Evolutionary conservation across 2,329 filamentous ascomycete genomes (phyloP), one percentile per base, ranked within the genome.

Genomic region (Whalleya microplaca): DNA sequence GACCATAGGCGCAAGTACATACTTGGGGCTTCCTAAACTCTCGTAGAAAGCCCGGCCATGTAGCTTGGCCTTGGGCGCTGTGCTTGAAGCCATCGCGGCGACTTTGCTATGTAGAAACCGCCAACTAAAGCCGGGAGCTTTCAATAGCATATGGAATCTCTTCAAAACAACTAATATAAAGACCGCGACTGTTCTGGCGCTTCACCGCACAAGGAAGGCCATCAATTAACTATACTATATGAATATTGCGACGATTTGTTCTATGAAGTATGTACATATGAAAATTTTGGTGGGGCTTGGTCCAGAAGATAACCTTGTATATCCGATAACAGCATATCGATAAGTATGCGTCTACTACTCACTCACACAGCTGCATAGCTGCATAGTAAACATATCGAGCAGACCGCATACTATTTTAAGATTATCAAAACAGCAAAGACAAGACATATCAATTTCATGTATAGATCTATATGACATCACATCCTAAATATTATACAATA

Each of bases 1-100:
- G 20, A 99, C 95, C 95, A 99, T 99, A 37, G 95, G 95, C 32
- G 95, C 95, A 53, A 99, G 83, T 27, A 99, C 85, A 64, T 90
- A 88, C 75, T 91, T 96, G 1, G 95, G 95, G 58, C 89, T 93
- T 20, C 95, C 95, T 59, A 99, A 89, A 71, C 91, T 96, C 77
- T 97, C 87, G 71, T 98, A 99, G 72, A 99, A 98, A 12, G 90
- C 90, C 55, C 95, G 82, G 0, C 95, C 95, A 66, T 90, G 85
- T 20, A 96, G 78, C 73, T 94, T 96, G 21, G 66, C 45, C 52
- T 69, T 73, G 21, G 66, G 64, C 45, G 66, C 63, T 29, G 61
- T 56, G 9, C 68, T 74, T 48, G 74, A 62, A 56, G 64, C 60
- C 62, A 66, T 67, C 42, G 42, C 49, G 51, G 56, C 41, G 58